Evolutionary conservation across 495 filamentous ascomycete species (phyloP).

Genomic region (Neurospora discreta): DNA sequence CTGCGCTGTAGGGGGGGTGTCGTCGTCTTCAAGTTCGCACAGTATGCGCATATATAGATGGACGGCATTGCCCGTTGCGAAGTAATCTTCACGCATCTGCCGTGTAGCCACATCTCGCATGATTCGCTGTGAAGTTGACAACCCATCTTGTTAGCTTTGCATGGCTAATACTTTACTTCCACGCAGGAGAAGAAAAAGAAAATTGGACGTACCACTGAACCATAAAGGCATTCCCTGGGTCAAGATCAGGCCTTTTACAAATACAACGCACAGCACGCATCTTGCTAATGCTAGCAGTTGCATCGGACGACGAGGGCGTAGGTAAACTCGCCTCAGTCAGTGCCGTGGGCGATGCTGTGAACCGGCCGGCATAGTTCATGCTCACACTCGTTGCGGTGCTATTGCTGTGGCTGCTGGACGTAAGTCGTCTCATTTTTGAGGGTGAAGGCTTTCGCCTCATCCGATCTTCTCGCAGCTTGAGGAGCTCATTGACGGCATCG

Average conservation of each 20-base stretch:
- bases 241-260: slow-evolving; percentile 43
- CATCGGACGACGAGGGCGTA: slow-evolving; percentile 50
- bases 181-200: background rate
- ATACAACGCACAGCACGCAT: slow-evolving; percentile 58
- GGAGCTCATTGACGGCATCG: slow-evolving; percentile 50
- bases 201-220: slow-evolving; percentile 61
- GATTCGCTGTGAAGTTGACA: slow-evolving; percentile 49
- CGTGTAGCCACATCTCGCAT: slow-evolving; percentile 78
- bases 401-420: background rate
- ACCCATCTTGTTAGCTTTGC: slow-evolving; percentile 4
- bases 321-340: slow-evolving; percentile 54
- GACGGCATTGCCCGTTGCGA: slow-evolving; percentile 52
- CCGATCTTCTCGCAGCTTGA: slow-evolving; percentile 58
- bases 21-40: slow-evolving; percentile 37
- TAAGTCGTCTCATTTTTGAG: slow-evolving; percentile 18
- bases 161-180: background rate
- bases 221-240: slow-evolving; percentile 55
- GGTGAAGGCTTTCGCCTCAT: slow-evolving; percentile 37
- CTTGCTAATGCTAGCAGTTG: slow-evolving; percentile 16
- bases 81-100: slow-evolving; percentile 57
- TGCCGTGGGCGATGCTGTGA: slow-evolving; percentile 49
- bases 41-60: slow-evolving; percentile 74
- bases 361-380: slow-evolving; percentile 11
- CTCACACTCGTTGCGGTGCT: slow-evolving; percentile 7
- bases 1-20: background rate